Conservation (phyloP, 176 grass and related monocot genomes). For the Leersia perrieri region DNA sequence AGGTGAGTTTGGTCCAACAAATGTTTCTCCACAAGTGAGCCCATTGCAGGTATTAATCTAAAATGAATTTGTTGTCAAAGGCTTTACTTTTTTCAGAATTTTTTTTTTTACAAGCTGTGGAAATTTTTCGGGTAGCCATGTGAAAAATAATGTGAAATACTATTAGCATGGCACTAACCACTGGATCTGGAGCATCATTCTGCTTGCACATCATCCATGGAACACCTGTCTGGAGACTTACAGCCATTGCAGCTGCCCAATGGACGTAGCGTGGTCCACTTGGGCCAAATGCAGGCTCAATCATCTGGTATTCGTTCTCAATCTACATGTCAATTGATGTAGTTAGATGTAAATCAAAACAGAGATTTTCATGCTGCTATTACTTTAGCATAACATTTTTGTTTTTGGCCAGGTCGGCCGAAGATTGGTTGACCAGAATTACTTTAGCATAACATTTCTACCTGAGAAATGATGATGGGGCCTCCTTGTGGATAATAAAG, state of each 20-base stretch:
- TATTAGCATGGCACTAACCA: conserved; percentile 46
- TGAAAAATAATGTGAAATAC: neutral
- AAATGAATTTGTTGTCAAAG: conserved; percentile 17
- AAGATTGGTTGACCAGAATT: no score
- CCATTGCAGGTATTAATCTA: conserved; percentile 97
- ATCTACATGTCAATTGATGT: conserved; percentile 45
- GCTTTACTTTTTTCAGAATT: neutral
- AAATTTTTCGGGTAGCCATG: conserved; percentile 1
- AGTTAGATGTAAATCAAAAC: neutral
- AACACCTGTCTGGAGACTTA: conserved; percentile 65
- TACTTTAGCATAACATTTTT: neutral
- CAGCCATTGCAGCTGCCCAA: conserved; percentile 82
- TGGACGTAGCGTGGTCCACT: conserved; percentile 59
- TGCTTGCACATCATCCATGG: conserved; percentile 99
- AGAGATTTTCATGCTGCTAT: neutral
- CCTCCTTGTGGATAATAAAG: conserved; percentile 49
- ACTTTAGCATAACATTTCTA: conserved; percentile 6
- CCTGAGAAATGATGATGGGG: conserved; percentile 55
- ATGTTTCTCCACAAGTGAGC: conserved; percentile 71
- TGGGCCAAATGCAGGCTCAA: conserved; percentile 68
- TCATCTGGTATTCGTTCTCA: conserved; percentile 88
- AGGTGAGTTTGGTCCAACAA: conserved; percentile 75
- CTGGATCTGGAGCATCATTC: conserved; percentile 84
- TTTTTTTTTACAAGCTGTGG: neutral
- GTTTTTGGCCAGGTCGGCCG: no score